phyloP scores from a whole-genome alignment of 352 stramenopile species.

The Thalassiosira hispida region DNA sequence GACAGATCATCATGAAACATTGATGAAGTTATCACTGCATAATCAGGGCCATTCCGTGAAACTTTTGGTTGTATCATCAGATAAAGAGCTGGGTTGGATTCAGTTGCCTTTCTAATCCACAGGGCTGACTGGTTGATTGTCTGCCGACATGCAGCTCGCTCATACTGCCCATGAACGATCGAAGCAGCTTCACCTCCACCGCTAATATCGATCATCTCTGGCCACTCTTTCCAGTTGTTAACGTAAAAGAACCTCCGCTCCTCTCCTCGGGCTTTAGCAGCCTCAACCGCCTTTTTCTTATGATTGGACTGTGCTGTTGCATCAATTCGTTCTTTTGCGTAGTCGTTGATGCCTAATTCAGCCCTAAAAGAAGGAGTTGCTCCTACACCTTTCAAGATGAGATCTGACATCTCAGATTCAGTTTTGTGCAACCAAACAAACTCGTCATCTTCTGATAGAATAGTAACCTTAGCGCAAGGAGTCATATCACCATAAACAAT shows the following conservation, averaged over 20 bases:
- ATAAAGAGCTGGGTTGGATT: conserved; percentile 48
- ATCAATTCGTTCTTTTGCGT: too few species aligned
- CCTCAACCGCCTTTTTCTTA: conserved; percentile 33
- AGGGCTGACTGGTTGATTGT: conserved; percentile 59
- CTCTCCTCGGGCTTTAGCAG: conserved; percentile 37
- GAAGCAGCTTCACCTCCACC: conserved; percentile 1
- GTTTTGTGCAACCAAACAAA: too few species aligned
- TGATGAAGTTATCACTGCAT: conserved; percentile 59
- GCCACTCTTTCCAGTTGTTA: conserved; percentile 71
- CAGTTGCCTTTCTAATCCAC: conserved; percentile 45
- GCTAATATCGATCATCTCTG: conserved; percentile 44
- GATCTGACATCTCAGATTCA: too few species aligned
- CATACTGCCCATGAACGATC: conserved; percentile 44
- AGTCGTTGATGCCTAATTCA: too few species aligned
- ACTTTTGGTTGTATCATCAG: conserved; percentile 63
- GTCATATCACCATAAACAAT: too few species aligned
- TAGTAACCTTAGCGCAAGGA: too few species aligned
- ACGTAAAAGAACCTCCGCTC: conserved; percentile 61
- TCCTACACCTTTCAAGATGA: too few species aligned
- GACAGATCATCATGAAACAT: conserved; percentile 39
- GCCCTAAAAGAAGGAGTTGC: too few species aligned
- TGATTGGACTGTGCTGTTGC: too few species aligned
- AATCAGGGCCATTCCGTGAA: conserved; percentile 52
- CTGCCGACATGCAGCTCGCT: conserved; percentile 39
- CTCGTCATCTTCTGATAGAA: too few species aligned